A percentile compares a stretch with the other conserved stretches of the same genome.
These are phyloP conservation scores for Peronospora belbahrii DNA, from an alignment of 352 stramenopile genomes.

Conservation along the genomic window DNA sequence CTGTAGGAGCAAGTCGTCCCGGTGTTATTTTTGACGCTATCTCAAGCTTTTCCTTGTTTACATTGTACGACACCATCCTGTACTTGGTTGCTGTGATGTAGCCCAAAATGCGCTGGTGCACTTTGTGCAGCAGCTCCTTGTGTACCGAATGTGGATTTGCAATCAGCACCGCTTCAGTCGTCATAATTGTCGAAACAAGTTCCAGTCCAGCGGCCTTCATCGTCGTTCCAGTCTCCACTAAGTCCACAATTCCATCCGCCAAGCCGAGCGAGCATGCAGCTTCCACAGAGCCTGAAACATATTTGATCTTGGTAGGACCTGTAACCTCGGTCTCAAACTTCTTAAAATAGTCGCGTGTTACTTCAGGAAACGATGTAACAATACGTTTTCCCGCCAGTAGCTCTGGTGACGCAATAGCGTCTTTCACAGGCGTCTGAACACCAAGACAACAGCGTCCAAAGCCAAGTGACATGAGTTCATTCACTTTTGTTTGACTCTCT, in stretches of 20 bases:
- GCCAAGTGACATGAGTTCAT: slow-evolving; percentile 90
- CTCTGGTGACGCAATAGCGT: slow-evolving; percentile 73
- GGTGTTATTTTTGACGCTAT: slow-evolving; percentile 88
- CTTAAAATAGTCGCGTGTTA: slow-evolving; percentile 93
- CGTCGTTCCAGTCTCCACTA: slow-evolving; percentile 98
- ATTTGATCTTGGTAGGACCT: slow-evolving; percentile 87
- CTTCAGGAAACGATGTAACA: slow-evolving; percentile 93
- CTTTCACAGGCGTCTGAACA: slow-evolving; percentile 91
- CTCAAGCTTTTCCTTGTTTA: slow-evolving; percentile 85
- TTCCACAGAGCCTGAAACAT: slow-evolving; percentile 97
- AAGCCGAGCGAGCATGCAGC: slow-evolving; percentile 94
- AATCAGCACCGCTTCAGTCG: slow-evolving; percentile 90
- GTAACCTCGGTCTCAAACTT: slow-evolving; percentile 68
- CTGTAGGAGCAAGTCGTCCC: slow-evolving; percentile 90
- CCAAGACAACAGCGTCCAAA: slow-evolving; percentile 95
- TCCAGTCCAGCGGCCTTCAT: slow-evolving; percentile 96
- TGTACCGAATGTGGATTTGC: slow-evolving; percentile 73
- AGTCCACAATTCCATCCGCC: slow-evolving; percentile 96
- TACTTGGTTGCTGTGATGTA: slow-evolving; percentile 97
- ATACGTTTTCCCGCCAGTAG: slow-evolving; percentile 93
- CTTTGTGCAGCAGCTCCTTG: slow-evolving; percentile 67
- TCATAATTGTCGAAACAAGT: slow-evolving; percentile 90
- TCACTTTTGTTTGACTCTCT: slow-evolving; percentile 86
- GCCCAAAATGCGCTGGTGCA: slow-evolving; percentile 92
- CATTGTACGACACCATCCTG: slow-evolving; percentile 98